Base-by-base conservation (phyloP, 202 grass and related monocot species). In the Carex arenaria region DNA sequence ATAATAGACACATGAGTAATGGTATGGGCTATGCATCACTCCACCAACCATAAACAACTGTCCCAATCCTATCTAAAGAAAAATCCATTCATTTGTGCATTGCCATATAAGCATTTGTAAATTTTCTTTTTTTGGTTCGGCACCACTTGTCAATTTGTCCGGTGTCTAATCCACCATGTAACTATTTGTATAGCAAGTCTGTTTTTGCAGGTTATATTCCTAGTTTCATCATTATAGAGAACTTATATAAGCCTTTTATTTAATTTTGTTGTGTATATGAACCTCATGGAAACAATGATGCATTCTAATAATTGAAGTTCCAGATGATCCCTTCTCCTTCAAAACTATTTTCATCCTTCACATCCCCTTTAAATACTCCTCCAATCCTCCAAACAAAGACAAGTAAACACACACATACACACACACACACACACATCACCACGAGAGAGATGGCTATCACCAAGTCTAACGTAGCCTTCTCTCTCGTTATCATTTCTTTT, bases 371-470 rank as follows among this genome's bases (percentile, higher is more conserved):
- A 67, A 18, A 67, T 67, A 36, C 11, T 4, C 22, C 30, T 67
- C 13, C 7, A 67, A 67, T 36, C 30, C 13, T 11, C 30, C 28
- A 67, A 67, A 31, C 26, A 67, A 66, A 67, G 14, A 67, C 11
- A 36, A 38, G 4, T 3, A 38, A 34, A 18, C 11, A 64, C 30
- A 36, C 64, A 66, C 1, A 32, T 1, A 45, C 7, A 76, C 72
- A 76, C 14, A 32, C 55, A 34, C 32, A 34, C 26, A 17, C 51
- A 19, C 17, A 19, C 2, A 59, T n/a, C 5, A 59, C 72, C 6
- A 12, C 19, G 31, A 78, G 74, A 78, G 62, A 82, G 61, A 82
- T 82, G 80, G 80, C 80, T 55, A 67, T 47, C 45, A 57, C 45
- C 80, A 69, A 56, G 31, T 82, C 49, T 10, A 40, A 5, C 15